Percentiles rank a stretch among this genome's conserved stretches.
Evolutionary conservation across 2,329 filamentous ascomycete species (phyloP).

Genomic region (Claviceps monticola): DNA sequence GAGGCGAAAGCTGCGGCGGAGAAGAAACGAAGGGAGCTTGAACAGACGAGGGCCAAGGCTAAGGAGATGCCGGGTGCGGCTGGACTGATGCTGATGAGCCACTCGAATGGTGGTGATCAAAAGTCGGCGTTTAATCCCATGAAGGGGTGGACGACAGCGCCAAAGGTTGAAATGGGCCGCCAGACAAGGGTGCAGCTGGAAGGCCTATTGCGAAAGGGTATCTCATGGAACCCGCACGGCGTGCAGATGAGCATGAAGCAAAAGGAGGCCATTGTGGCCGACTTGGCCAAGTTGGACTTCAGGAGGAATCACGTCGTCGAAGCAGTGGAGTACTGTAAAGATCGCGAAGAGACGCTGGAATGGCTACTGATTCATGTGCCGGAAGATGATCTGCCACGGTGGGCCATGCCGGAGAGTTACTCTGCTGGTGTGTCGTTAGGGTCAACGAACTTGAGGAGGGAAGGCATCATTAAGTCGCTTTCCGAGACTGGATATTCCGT

Average conservation of each 20-base stretch:
- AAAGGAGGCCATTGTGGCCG: constrained; percentile 49
- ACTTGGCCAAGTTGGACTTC: constrained; percentile 70
- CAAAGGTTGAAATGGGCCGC: constrained; percentile 86
- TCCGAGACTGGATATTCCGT: constrained; percentile 70
- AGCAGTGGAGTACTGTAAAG: constrained; percentile 75
- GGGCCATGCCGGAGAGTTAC: constrained; percentile 86
- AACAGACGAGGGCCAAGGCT: constrained; percentile 54
- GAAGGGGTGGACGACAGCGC: constrained; percentile 70
- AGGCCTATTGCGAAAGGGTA: constrained; percentile 59
- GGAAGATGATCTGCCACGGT: constrained; percentile 86
- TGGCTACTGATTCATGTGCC: constrained; percentile 96
- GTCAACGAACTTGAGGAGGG: constrained; percentile 64
- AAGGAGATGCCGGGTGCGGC: constrained; percentile 47
- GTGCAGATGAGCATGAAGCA: constrained; percentile 47
- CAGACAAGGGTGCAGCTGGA: constrained; percentile 70
- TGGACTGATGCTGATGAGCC: constrained; percentile 38
- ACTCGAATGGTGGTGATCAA: constrained; percentile 21
- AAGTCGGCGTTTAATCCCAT: constrained; percentile 31
- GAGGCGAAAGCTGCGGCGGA: constrained; percentile 61
- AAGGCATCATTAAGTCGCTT: constrained; percentile 71
- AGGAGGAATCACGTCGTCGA: constrained; percentile 82
- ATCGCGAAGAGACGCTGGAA: constrained; percentile 82
- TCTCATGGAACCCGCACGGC: constrained; percentile 75
- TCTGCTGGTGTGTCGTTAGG: constrained; percentile 79
- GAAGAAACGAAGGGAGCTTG: constrained; percentile 64